Percentiles rank a stretch among this genome's conserved stretches.
These are phyloP conservation scores for Parasitella parasitica DNA, from an alignment of 371 early-diverging fungal genomes.

Conservation along the genomic window DNA sequence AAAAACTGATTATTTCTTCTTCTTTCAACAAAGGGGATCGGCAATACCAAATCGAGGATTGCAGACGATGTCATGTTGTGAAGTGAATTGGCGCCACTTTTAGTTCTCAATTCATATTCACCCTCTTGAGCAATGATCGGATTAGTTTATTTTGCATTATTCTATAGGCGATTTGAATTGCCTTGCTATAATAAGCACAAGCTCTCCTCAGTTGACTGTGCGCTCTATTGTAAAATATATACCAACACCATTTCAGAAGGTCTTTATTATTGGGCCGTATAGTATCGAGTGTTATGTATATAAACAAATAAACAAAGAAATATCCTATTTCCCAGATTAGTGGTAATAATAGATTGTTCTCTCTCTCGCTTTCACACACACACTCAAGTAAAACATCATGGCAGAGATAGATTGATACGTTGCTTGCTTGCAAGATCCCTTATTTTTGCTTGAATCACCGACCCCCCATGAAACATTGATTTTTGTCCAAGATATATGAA, in stretches of 20 bases:
- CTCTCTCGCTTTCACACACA: not conserved
- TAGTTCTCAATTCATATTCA: not conserved
- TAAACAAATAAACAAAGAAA: not conserved
- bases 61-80: not conserved
- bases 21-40: not conserved
- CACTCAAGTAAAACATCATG: too few species aligned
- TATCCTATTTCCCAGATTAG: not conserved
- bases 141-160: not conserved
- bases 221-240: not conserved
- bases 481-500: not conserved
- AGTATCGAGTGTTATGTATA: not conserved
- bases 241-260: not conserved
- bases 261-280: not conserved
- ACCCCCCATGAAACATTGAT: conserved; percentile 7
- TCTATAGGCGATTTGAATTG: not conserved
- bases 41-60: conserved; percentile 9
- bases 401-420: too few species aligned
- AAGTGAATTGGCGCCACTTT: conserved; percentile 15
- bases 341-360: not conserved
- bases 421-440: conserved; percentile 8
- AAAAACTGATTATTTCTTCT: not conserved
- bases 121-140: not conserved
- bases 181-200: not conserved
- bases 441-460: conserved; percentile 9
- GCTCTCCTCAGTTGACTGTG: not conserved